Base-by-base conservation (phyloP, 2,329 filamentous ascomycete genomes). In the Lachnellula willkommii region DNA sequence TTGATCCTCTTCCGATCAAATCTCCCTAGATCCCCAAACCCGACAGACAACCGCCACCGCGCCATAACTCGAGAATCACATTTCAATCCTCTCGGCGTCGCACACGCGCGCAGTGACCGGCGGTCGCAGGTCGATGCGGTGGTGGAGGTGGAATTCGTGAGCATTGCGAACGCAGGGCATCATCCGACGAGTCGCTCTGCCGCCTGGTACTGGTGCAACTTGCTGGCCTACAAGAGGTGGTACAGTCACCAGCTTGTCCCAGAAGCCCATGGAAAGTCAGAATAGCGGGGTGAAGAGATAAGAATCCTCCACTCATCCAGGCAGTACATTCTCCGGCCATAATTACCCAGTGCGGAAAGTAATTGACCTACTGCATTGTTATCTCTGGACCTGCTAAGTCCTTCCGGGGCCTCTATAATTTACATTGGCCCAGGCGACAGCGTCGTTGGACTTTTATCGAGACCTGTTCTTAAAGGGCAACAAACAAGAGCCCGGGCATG, bases 401-500 rank as follows among this genome's bases (percentile, higher is more conserved):
- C 20, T 20, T 20, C 20, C 20, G 20, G 20, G 20, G 20, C 20
- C 24, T 26, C 24, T 5, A 5, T 26, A 4, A 26, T 26, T 26
- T 26, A 6, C 24, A 26, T 39, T 40, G 17, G 37, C 37, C 37
- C 37, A 15, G 14, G 14, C 37, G 37, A 40, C 37, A 8, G 37
- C 37, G 17, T 40, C 37, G 37, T 15, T 40, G 15, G 8, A 15
- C 8, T 17, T 40, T 3, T n/a, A 12, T 20, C 42, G 39, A 52
- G 43, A 36, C 39, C 39, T 50, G n/a, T 17, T 24, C 24, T 14
- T 46, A 2, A 26, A 50, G 35, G 47, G 53, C 40, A 43, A 50
- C 22, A 58, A 57, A 61, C 47, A 40, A 47, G 46, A 39, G 59
- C 53, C 47, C 64, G 72, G 81, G 79, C 63, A 87, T 87, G 84